phyloP scores from a whole-genome alignment of 1,284 basidiomycete species.

The Chalciporus sp. region DNA sequence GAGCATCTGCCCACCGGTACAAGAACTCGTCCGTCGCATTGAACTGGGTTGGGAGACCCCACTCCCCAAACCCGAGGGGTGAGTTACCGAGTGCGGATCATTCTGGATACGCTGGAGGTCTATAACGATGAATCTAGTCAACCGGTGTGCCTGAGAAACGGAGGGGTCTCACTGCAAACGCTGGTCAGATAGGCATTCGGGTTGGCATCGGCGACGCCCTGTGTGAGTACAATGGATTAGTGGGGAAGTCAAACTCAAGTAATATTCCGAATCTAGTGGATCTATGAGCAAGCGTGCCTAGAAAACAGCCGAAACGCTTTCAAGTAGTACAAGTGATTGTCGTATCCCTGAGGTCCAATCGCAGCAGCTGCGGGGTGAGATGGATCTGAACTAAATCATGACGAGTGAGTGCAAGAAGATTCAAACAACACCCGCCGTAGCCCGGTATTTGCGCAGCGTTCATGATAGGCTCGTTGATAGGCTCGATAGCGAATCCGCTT shows the following conservation, averaged over 20 bases:
- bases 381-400: conserved; percentile 60
- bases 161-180: conserved; percentile 63
- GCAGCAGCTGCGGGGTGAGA: conserved; percentile 69
- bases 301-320: conserved; percentile 32
- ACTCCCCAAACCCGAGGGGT: conserved; percentile 59
- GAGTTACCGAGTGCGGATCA: conserved; percentile 42
- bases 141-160: neutral
- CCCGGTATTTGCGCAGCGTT: conserved; percentile 63
- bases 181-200: conserved; percentile 63
- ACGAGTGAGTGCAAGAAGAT: conserved; percentile 2
- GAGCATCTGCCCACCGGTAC: conserved; percentile 75
- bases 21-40: conserved; percentile 64
- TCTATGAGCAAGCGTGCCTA: conserved; percentile 7
- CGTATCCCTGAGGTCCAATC: conserved; percentile 72
- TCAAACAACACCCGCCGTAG: conserved; percentile 55
- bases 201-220: conserved; percentile 71
- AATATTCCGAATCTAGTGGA: conserved; percentile 62
- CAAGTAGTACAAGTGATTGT: conserved; percentile 80
- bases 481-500: conserved; percentile 71
- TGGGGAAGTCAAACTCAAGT: conserved; percentile 30
- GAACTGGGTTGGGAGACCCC: conserved; percentile 73
- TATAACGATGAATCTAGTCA: neutral
- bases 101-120: conserved; percentile 30
- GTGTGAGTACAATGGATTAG: conserved; percentile 8
- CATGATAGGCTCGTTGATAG: conserved; percentile 77